Base-by-base conservation (phyloP, 2,329 filamentous ascomycete species). In the Fusarium proliferatum region DNA sequence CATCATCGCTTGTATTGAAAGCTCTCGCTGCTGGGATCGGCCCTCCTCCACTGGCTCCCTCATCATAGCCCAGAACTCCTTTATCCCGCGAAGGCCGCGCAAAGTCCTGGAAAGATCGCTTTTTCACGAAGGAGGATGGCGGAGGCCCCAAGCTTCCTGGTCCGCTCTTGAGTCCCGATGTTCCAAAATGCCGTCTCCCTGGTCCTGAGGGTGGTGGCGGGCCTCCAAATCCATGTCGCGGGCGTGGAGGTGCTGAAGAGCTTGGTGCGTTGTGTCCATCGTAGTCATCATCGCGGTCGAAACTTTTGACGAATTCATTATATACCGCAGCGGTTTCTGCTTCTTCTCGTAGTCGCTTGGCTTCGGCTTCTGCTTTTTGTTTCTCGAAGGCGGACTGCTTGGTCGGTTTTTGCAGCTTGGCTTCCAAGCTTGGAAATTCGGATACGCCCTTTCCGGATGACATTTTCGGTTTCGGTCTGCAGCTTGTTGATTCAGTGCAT, bases 361-460 rank as follows among this genome's bases (percentile, higher is more conserved):
- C 94, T 85, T 97, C 94, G 64, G 93, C 94, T 81, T 97, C 94
- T 67, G 94, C 94, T 81, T 93, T 94, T 81, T 97, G 93, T 77
- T 92, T 92, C 84, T 97, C 95, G 81, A 97, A 97, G 33, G 93
- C 88, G 26, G 94, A 97, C 80, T 96, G 94, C 83, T 95, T 96
- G 70, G 91, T 88, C 1, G 94, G 91, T 55, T 94, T 94, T 63
- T 92, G 90, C 57, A 96, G 90, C 82, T 97, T 97, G 58, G 91
- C 88, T 64, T 92, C 89, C 67, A 94, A 87, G 77, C 94, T 90
- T 19, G 93, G 92, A 78, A 96, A 95, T 67, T 86, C 84, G 78
- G 83, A 77, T 59, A 86, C 80, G 72, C 86, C 85, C 74, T 86
- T 86, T 70, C 82, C 83, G 69, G 84, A 83, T 39, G 86, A 85